Base-by-base conservation (phyloP, 257 asterid genomes). In the Solanum tarijense region DNA sequence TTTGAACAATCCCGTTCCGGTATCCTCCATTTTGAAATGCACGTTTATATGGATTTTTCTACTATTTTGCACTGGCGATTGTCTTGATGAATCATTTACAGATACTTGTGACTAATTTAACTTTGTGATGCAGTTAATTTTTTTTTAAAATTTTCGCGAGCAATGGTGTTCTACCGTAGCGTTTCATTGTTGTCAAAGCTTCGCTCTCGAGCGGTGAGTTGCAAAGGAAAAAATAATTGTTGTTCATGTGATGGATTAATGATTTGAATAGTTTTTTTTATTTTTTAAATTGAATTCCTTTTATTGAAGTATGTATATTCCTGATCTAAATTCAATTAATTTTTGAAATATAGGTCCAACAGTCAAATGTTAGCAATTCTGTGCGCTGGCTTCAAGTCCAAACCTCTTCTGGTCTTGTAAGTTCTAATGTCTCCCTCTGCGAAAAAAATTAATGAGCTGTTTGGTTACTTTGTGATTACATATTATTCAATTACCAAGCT, bases 331-430 rank as follows among this genome's bases (percentile, higher is more conserved):
- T 62, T 48, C 5, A 23, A 21, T 62, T 72, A 5, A 65, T 81
- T 11, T 7, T 72, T 83, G 65, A 83, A 41, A 84, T 52, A 43
- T 84, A 96, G 98, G 94, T 84, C 86, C 98, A 93, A 60, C 97
- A 91, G 94, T 90, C 92, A 36, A 92, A 89, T 83, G 88, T 93
- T 73, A 79, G 91, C 88, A 91, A 90, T 84, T 94, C 98, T 27
- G 95, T 96, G 21, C 98, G 98, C 60, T 95, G 98, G 98, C 94
- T 96, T 88, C 98, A 96, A 93, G 92, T 96, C 88, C 98, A 95
- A 92, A 93, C 96, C 83, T 92, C 98, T 46, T 92, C 98, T 31
- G 93, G 96, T 71, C 74, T 86, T 72, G 88, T 86, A 86, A 73
- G 88, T 86, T 60, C 9, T 43, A 18, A n/a, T 9, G 74, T 79